Percentiles rank a stretch among this genome's conserved stretches.
phyloP scores from a whole-genome alignment of 2,329 filamentous ascomycete genomes.

The Apiospora sp. region DNA sequence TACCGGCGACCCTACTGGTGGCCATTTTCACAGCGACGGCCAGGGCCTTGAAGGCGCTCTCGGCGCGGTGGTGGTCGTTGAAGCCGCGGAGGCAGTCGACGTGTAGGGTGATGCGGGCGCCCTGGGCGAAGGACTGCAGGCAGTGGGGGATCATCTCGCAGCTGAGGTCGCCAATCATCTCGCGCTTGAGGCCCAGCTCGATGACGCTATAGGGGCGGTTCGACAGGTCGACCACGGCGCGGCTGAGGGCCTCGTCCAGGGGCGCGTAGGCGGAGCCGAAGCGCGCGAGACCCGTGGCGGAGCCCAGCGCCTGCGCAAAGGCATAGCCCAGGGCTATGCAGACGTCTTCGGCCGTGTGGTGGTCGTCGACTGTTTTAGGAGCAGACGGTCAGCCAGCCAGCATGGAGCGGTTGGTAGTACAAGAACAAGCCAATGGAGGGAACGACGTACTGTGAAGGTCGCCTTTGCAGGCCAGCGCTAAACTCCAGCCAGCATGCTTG shows the following conservation, averaged over 20 bases:
- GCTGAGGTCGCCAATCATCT: slow-evolving; percentile 93
- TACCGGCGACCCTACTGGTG: slow-evolving; percentile 75
- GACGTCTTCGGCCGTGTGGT: slow-evolving; percentile 96
- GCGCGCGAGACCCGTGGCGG: slow-evolving; percentile 81
- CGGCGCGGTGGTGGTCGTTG: slow-evolving; percentile 95
- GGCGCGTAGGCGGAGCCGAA: slow-evolving; percentile 94
- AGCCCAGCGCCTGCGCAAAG: slow-evolving; percentile 82
- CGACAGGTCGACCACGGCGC: slow-evolving; percentile 92
- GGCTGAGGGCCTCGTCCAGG: slow-evolving; percentile 92
- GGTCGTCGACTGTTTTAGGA: slow-evolving; percentile 80
- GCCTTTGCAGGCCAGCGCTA: slow-evolving; percentile 82
- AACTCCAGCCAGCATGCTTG: slow-evolving; percentile 94
- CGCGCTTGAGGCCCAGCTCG: slow-evolving; percentile 83
- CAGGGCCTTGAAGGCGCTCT: slow-evolving; percentile 96
- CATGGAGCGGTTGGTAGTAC: not conserved
- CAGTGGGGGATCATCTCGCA: slow-evolving; percentile 98
- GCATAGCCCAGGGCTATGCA: slow-evolving; percentile 89
- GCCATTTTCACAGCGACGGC: slow-evolving; percentile 86
- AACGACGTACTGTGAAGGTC: slow-evolving; percentile 82
- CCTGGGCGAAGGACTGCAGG: slow-evolving; percentile 91
- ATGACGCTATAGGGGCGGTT: slow-evolving; percentile 89
- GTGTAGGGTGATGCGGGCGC: slow-evolving; percentile 89
- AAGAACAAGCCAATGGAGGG: not conserved
- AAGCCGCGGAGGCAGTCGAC: slow-evolving; percentile 89
- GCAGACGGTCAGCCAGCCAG: not conserved